A percentile compares a stretch with the other conserved stretches of the same genome.
phyloP scores from a whole-genome alignment of 768 basidiomycete species.

The Termitomyces sp. region DNA sequence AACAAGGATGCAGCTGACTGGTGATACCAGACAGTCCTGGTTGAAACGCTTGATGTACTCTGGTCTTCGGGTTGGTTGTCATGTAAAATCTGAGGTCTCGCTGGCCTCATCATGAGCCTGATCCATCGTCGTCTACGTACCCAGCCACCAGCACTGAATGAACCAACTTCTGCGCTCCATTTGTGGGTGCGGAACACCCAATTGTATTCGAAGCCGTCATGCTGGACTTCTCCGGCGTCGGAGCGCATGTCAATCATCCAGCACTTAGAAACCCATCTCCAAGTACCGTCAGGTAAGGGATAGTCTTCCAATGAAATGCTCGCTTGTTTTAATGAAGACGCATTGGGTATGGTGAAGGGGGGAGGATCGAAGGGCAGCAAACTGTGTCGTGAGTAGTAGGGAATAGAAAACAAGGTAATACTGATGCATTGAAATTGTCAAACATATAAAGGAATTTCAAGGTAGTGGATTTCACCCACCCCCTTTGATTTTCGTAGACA shows the following conservation, averaged over 20 bases:
- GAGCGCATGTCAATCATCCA: slow-evolving; percentile 93
- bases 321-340: slow-evolving; percentile 44
- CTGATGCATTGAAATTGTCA: slow-evolving; percentile 24
- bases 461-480: slow-evolving; percentile 41
- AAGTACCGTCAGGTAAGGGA: slow-evolving; percentile 76
- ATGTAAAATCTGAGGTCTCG: slow-evolving; percentile 21
- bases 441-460: not conserved
- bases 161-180: slow-evolving; percentile 66
- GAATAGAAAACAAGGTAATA: slow-evolving; percentile 67
- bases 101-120: slow-evolving; percentile 78
- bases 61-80: slow-evolving; percentile 14
- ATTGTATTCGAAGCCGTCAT: slow-evolving; percentile 87
- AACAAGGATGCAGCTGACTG: slow-evolving; percentile 32
- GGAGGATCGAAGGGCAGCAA: slow-evolving; percentile 73
- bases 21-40: slow-evolving; percentile 11
- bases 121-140: slow-evolving; percentile 83
- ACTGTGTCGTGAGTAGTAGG: slow-evolving; percentile 68
- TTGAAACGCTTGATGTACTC: slow-evolving; percentile 4
- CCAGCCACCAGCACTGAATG: slow-evolving; percentile 64
- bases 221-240: slow-evolving; percentile 69
- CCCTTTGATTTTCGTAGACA: slow-evolving; percentile 81
- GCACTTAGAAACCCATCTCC: slow-evolving; percentile 76
- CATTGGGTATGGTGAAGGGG: slow-evolving; percentile 64
- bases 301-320: slow-evolving; percentile 60
- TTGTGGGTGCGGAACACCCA: slow-evolving; percentile 66